Evolutionary conservation across 768 basidiomycete genomes (phyloP), one percentile per base, ranked within the genome.

Genomic region (Pholiota molesta): DNA sequence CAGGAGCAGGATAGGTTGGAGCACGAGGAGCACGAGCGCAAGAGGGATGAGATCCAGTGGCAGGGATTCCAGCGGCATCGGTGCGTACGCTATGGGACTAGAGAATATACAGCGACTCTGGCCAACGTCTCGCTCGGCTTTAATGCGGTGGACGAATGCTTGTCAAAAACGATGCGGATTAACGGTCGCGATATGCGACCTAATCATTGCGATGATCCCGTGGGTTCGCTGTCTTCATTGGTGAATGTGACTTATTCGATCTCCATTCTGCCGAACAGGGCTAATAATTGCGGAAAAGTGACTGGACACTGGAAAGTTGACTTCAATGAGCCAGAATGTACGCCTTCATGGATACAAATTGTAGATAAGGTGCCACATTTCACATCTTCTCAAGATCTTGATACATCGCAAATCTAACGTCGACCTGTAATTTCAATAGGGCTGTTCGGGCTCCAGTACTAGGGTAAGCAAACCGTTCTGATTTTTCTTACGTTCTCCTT

Each of bases 291-390:
- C 40, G 62, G 62, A 0, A 53, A 49, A 8, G 68, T 67, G 1
- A 61, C 52, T 19, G 69, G 65, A 4, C 63, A 67, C 51, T 71
- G 66, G 68, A 44, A 54, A 11, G 61, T 69, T n/a, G 54, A 65
- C 31, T 63, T 62, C 52, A 63, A 61, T 26, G 66, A 68, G 47
- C 45, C 19, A 0, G 49, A 29, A 16, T 69, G 69, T 35, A 47
- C 37, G 3, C 61, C 69, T 11, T 63, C 37, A 56, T 69, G 65
- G 61, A 44, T 45, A 9, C 21, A 23, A 4, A 44, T 63, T 35
- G 17, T 33, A 37, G 64, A 69, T 33, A 65, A 69, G 59, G 69
- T 66, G 19, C 7, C n/a, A 26, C 17, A 8, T 42, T 5, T 29
- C 6, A 3, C 29, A 6, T 29, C 29, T 29, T 29, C 3, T 29